phyloP scores from a whole-genome alignment of 257 asterid species.

The Schizonepeta tenuifolia region DNA sequence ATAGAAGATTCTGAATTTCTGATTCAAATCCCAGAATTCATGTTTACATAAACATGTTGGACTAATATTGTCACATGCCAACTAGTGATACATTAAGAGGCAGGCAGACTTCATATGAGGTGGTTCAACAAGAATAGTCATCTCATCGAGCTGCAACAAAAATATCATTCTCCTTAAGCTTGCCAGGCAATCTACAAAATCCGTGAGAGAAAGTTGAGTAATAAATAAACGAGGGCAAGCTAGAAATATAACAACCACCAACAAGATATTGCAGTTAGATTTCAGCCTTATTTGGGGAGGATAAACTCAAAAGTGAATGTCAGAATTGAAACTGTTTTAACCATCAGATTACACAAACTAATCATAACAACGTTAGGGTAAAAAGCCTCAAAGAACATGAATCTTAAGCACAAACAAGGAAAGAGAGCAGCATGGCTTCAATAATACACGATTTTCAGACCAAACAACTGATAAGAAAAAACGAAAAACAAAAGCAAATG shows the following conservation, averaged over 20 bases:
- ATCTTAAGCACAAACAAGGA: not conserved
- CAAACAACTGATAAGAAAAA: constrained; percentile 4
- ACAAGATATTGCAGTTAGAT: not conserved
- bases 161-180: constrained; percentile 14
- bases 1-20: not conserved
- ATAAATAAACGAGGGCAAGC: not conserved
- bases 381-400: not conserved
- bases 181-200: constrained; percentile 24
- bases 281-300: constrained; percentile 4
- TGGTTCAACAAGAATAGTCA: constrained; percentile 20
- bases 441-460: not conserved
- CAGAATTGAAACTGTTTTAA: not conserved
- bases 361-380: not conserved
- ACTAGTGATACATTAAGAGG: constrained; percentile 24
- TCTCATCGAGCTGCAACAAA: constrained; percentile 18
- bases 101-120: constrained; percentile 17
- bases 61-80: constrained; percentile 1
- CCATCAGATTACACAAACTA: not conserved
- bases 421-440: constrained; percentile 13
- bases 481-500: not conserved
- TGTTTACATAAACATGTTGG: constrained; percentile 20
- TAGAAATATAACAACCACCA: not conserved
- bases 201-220: not conserved
- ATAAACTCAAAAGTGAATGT: not conserved
- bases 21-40: constrained; percentile 10